Evolutionary conservation across 2,329 filamentous ascomycete species (phyloP), one percentile per base, ranked within the genome.

Genomic region (Fusarium humuli): DNA sequence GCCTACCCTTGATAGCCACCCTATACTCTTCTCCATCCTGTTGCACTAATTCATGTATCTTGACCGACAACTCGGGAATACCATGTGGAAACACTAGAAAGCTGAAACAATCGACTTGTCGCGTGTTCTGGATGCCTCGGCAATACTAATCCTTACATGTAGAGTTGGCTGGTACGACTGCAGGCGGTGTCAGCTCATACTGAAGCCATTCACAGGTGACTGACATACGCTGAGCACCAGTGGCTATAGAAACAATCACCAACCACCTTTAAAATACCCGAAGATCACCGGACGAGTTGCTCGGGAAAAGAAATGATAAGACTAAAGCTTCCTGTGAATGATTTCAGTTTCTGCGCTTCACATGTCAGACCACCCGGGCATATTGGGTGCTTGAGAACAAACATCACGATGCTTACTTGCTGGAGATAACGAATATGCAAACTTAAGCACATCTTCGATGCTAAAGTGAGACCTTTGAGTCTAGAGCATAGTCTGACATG

Each of bases 111-210:
- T 54, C 48, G 44, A 50, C 37, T 27, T 48, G 27, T 71, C 59
- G 56, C 41, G 62, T 45, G 52, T 55, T 63, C 62, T 49, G 40
- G 46, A 37, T 55, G 27, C 45, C 49, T 52, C 50, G 40, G 66
- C 41, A 47, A 34, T 25, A 45, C 5, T 29, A 27, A 57, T 54
- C 62, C 69, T 53, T 63, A 57, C 44, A 27, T 57, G 44, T 25
- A 40, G 53, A 53, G 46, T 47, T 41, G 23, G 18, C 61, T 74
- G 64, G 61, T 67, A 74, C 72, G 72, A 73, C 37, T 61, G 40
- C 40, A 16, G 46, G 50, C 23, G n/a, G 41, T 55, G 70, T 74
- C 73, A 70, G 60, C 13, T 69, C 70, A 74, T 58, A 11, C 55
- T 69, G 60, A 63, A 66, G 62, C 69, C 69, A 74, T 73, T 47